phyloP scores from a whole-genome alignment of 169 alveolate genomes.

The Cryptosporidium tyzzeri region DNA sequence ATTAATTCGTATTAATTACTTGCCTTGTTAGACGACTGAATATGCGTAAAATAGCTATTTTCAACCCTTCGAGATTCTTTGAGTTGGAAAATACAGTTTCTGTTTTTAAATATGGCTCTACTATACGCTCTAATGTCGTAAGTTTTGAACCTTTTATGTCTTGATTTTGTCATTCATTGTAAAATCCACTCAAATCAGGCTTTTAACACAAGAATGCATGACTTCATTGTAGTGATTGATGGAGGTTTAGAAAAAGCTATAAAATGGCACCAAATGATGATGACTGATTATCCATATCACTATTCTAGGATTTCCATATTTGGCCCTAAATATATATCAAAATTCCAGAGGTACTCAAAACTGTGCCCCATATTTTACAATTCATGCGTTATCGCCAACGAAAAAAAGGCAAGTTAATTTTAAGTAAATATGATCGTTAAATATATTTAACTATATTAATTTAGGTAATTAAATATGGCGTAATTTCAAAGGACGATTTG shows the following conservation, averaged over 20 bases:
- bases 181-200: conserved; percentile 26
- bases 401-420: conserved; percentile 50
- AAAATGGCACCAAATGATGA: conserved; percentile 33
- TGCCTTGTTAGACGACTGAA: background rate
- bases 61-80: conserved; percentile 26
- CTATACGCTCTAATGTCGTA: conserved; percentile 48
- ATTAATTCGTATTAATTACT: too few species aligned
- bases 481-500: conserved; percentile 25
- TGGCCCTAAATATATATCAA: conserved; percentile 1
- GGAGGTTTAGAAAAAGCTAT: conserved; percentile 9
- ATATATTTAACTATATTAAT: background rate
- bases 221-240: conserved; percentile 46
- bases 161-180: background rate
- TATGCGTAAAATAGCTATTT: conserved; percentile 1
- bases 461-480: conserved; percentile 51
- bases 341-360: conserved; percentile 40
- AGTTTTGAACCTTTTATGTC: background rate
- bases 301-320: conserved; percentile 25
- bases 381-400: conserved; percentile 15
- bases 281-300: conserved; percentile 22
- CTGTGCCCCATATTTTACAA: conserved; percentile 39
- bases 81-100: conserved; percentile 33
- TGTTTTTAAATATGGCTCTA: conserved; percentile 63
- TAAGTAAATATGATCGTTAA: background rate
- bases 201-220: conserved; percentile 49